phyloP scores from a whole-genome alignment of 2,329 filamentous ascomycete genomes.

The Stagonosporopsis chrysanthemi region DNA sequence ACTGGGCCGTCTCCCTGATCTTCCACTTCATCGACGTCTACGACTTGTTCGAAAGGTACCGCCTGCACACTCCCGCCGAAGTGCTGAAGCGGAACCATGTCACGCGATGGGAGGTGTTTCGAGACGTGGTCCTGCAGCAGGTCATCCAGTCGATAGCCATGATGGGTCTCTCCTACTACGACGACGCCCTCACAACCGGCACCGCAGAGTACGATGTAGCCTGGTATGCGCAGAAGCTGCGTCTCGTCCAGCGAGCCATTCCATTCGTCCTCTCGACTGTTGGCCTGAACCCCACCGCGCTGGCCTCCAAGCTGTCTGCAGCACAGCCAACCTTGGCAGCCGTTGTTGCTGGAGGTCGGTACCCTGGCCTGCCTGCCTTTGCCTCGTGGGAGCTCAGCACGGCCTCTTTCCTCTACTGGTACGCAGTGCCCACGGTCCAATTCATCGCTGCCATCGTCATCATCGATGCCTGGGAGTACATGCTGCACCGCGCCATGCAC shows the following conservation, averaged over 20 bases:
- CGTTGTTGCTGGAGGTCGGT: conserved; percentile 79
- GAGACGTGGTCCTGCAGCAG: conserved; percentile 92
- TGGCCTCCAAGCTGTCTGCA: conserved; percentile 77
- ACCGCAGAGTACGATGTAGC: conserved; percentile 86
- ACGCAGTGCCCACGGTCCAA: conserved; percentile 77
- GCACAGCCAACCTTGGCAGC: conserved; percentile 78
- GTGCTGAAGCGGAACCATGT: conserved; percentile 87
- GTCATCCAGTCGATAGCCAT: conserved; percentile 82
- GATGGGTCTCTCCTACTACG: conserved; percentile 71
- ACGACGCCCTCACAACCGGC: conserved; percentile 76
- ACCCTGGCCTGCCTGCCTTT: conserved; percentile 80
- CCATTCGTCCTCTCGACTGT: conserved; percentile 73
- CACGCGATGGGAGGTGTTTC: conserved; percentile 81
- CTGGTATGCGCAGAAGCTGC: conserved; percentile 85
- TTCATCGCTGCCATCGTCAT: conserved; percentile 76
- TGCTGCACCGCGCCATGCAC: conserved; percentile 95
- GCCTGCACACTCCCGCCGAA: conserved; percentile 93
- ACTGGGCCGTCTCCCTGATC: conserved; percentile 85
- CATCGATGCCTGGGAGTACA: conserved; percentile 98
- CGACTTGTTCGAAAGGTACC: conserved; percentile 88
- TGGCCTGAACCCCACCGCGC: conserved; percentile 76
- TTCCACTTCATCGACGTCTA: conserved; percentile 88
- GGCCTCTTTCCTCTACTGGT: conserved; percentile 82
- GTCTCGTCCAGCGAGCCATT: conserved; percentile 79
- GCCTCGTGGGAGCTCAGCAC: conserved; percentile 79